A percentile compares a stretch with the other conserved stretches of the same genome.
Conservation (phyloP, 257 asterid species). For the Coffea eugenioides region DNA sequence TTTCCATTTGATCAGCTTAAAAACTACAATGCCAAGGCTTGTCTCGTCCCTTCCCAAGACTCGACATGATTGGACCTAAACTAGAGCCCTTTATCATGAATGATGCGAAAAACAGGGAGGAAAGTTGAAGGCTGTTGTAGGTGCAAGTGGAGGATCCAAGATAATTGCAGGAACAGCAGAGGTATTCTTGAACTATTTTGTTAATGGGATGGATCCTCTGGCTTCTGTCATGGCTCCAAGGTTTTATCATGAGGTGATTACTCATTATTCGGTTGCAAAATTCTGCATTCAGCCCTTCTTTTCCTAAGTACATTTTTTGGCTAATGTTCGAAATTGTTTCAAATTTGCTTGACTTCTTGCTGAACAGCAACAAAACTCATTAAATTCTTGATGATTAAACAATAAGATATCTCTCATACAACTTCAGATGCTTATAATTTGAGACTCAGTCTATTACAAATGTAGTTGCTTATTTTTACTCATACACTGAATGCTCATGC, state of each 20-base stretch:
- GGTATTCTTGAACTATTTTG: slow-evolving; percentile 56
- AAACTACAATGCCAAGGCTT: background rate
- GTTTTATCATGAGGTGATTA: slow-evolving; percentile 53
- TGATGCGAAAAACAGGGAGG: slow-evolving; percentile 32
- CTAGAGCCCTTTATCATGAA: background rate
- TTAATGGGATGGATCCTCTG: slow-evolving; percentile 58
- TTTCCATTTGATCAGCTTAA: background rate
- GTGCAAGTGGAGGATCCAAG: slow-evolving; percentile 65
- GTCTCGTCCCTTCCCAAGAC: background rate
- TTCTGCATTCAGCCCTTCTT: background rate
- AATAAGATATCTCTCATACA: no score
- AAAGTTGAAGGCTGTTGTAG: slow-evolving; percentile 50
- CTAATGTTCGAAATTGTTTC: background rate
- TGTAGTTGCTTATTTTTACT: background rate
- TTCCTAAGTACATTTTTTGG: background rate
- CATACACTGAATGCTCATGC: slow-evolving; percentile 1
- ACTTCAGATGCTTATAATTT: background rate
- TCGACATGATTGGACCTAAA: no score
- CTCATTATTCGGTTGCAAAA: background rate
- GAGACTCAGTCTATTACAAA: background rate
- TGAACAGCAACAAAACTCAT: background rate
- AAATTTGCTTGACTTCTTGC: background rate
- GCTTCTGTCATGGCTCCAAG: slow-evolving; percentile 65
- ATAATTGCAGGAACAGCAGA: slow-evolving; percentile 50
- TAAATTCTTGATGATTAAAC: background rate